phyloP scores from a whole-genome alignment of 2,329 filamentous ascomycete species.

The Xenosphaeropsis pyriputrescens region DNA sequence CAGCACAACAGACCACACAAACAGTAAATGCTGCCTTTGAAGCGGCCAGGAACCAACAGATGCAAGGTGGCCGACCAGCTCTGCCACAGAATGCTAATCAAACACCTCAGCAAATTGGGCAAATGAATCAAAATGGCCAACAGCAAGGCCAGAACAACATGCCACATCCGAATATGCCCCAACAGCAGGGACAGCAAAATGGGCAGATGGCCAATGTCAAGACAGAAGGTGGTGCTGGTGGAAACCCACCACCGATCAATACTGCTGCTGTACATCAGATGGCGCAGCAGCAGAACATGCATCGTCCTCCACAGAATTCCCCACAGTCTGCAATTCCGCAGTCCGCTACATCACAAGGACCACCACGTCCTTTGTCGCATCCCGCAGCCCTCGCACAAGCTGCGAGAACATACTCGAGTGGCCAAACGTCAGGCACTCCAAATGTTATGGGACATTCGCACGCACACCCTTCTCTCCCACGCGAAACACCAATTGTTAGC shows the following conservation, averaged over 20 bases:
- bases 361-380: slow-evolving; percentile 12
- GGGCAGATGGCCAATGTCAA: slow-evolving; percentile 12
- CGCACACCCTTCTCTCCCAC: slow-evolving; percentile 10
- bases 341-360: slow-evolving; percentile 8
- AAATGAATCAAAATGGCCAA: slow-evolving; percentile 2
- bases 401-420: slow-evolving; percentile 17
- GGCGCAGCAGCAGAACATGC: slow-evolving; percentile 7
- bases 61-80: slow-evolving; percentile 12
- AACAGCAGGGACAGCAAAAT: slow-evolving; percentile 5
- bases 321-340: slow-evolving; percentile 16
- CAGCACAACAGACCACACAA: slow-evolving; percentile 15
- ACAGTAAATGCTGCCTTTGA: slow-evolving; percentile 19
- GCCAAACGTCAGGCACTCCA: slow-evolving; percentile 7
- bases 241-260: slow-evolving; percentile 13
- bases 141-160: slow-evolving; percentile 6
- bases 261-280: slow-evolving; percentile 11
- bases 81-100: slow-evolving; percentile 3
- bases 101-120: slow-evolving; percentile 7
- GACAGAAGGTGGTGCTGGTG: slow-evolving; percentile 7
- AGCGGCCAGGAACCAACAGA: slow-evolving; percentile 18
- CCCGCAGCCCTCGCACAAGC: slow-evolving; percentile 16
- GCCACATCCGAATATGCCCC: slow-evolving; percentile 7
- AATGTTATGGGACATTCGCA: slow-evolving; percentile 18
- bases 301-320: slow-evolving; percentile 11
- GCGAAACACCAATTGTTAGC: slow-evolving; percentile 12